Base-by-base conservation (phyloP, 257 asterid species). In the Solanum lycopersicoides region DNA sequence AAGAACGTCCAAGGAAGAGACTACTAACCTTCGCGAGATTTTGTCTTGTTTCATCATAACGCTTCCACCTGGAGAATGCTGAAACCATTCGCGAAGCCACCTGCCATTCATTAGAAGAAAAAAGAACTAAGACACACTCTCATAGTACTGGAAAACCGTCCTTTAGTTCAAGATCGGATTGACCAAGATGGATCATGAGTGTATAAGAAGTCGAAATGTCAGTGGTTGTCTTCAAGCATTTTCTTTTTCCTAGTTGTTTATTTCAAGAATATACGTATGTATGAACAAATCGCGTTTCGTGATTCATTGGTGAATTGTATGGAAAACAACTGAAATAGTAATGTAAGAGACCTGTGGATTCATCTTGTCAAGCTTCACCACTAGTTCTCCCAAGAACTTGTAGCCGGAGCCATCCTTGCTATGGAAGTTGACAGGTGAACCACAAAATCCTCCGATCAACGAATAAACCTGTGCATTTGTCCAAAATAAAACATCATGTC, bases 61-160 rank as follows among this genome's bases (percentile, higher is more conserved):
- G 99, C 87, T 90, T 96, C 98, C 99, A 96, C 89, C 99, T 94
- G 65, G 99, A 96, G 92, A 96, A 93, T 85, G 95, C 94, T 1
- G 98, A 94, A 34, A 96, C 99, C 96, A 94, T 93, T n/a, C 98
- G 89, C 21, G 99, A 95, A 16, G 99, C 98, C 90, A 95, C 96
- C 99, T 95, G 91, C 53, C 21, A 86, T 50, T 32, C 35, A 68
- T 50, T 28, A 83, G 39, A 14, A 59, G 60, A 53, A 56, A 7
- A 28, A 28, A 42, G 21, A 23, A 69, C 28, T 47, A 76, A 6
- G 45, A 76, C 37, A 0, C 12, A 2, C 12, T 2, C 84, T 79
- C 16, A 28, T 47, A 25, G 1, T 80, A 80, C 28, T 47, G 85
- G 63, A 47, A 80, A 47, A 80, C 30, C 12, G 11, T 16, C 42